These are phyloP conservation scores for Mycosphaerella sp. DNA, from an alignment of 2,329 filamentous ascomycete genomes.

Conservation along the genomic window DNA sequence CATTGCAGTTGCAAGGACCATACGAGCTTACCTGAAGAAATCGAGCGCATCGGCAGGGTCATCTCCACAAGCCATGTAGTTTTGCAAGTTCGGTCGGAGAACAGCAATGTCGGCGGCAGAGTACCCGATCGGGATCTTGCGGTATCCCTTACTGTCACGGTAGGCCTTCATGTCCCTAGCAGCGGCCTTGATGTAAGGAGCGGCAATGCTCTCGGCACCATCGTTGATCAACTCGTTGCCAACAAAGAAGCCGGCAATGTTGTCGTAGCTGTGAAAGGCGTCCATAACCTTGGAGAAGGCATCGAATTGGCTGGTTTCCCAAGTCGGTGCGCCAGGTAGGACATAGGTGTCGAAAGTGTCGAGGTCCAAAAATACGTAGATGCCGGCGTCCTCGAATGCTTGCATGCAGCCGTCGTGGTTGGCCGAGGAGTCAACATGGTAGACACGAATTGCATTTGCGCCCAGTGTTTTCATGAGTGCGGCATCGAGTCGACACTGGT, in stretches of 20 bases:
- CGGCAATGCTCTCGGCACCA: slow-evolving; percentile 53
- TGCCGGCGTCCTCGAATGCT: slow-evolving; percentile 69
- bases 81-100: slow-evolving; percentile 58
- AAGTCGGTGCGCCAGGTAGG: slow-evolving; percentile 48
- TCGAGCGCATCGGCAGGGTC: slow-evolving; percentile 66
- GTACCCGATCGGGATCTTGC: slow-evolving; percentile 78
- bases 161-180: slow-evolving; percentile 74
- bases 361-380: slow-evolving; percentile 79
- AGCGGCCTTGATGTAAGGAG: slow-evolving; percentile 68
- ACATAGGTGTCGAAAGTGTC: slow-evolving; percentile 69
- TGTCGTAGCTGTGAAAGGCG: slow-evolving; percentile 69
- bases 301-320: slow-evolving; percentile 66
- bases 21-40: slow-evolving; percentile 55
- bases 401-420: slow-evolving; percentile 77
- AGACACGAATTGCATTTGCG: slow-evolving; percentile 78
- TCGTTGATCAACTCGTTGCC: slow-evolving; percentile 78
- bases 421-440: slow-evolving; percentile 68
- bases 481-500: slow-evolving; percentile 72
- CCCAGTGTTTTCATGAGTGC: slow-evolving; percentile 72
- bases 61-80: slow-evolving; percentile 72
- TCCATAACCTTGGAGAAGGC: slow-evolving; percentile 69
- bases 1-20: too few relatives aligned
- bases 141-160: slow-evolving; percentile 67
- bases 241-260: slow-evolving; percentile 76
- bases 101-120: slow-evolving; percentile 77